Evolutionary conservation across 2,329 filamentous ascomycete genomes (phyloP), one percentile per base, ranked within the genome.

Genomic region (Nigrospora osmanthi): DNA sequence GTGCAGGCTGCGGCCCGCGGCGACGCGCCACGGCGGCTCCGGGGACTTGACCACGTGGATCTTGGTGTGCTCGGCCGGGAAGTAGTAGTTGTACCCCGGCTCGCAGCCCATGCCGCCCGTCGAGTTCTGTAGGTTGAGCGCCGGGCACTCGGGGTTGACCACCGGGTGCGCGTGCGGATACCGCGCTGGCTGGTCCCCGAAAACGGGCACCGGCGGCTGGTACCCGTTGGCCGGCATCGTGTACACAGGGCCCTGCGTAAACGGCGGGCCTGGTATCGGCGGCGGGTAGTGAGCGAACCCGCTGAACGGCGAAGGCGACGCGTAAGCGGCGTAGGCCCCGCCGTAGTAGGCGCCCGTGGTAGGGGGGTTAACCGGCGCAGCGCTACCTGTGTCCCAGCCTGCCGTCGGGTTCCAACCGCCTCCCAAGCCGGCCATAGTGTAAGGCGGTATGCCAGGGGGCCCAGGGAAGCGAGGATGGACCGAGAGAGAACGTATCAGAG

Each of bases 1-100:
- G 1, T 64, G 56, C 33, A 76, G 64, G 49, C 61, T 57, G 31
- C 62, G 65, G 41, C 64, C 68, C 16, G 60, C 54, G 1, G 61
- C 68, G 7, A 72, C 58, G 50, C 73, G 69, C 79, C 79, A 83
- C 0, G 80, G 80, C 0, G 73, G 66, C 0, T 58, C 66, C 14
- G 61, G 53, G 10, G 70, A 69, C 50, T 72, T 72, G 59, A 84
- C 70, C 3, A 83, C 66, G 52, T 82, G 77, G 7, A 82, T 64
- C 50, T 78, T 81, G 30, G 76, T 78, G 58, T 82, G 76, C 49
- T 76, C 68, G 0, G 64, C 54, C 0, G 76, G 71, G 61, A 81
- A 83, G 55, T 81, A 73, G 60, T 81, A 80, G 62, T 80, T 78
- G 64, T 81, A 83, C 2, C 78, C 80, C 0, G 75, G 76, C 53